Evolutionary conservation across 73 alveolate genomes (phyloP), one percentile per base, ranked within the genome.

Genomic region (Stentor coeruleus): DNA sequence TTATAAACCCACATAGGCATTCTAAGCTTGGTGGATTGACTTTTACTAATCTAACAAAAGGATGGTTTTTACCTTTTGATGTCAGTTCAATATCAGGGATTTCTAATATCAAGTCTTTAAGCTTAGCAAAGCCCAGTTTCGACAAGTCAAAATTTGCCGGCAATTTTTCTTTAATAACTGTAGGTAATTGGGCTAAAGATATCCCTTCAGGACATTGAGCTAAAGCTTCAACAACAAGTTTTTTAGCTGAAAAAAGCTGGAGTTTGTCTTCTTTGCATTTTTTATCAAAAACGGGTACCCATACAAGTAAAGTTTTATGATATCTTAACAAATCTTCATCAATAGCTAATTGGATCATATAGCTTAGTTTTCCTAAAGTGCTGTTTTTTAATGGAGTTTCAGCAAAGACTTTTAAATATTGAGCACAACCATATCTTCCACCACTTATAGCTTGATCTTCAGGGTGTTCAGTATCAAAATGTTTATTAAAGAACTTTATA

Each of bases 391-490:
- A 33, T 14, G 40, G 58, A 42, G 28, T 33, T 26, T 91, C 90
- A 3, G 92, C 95, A 58, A 91, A 89, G 3, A 86, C 82, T 73
- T 89, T 89, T 3, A 82, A 88, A 74, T 85, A 89, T 77, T 89
- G 84, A 1, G 95, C 95, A 33, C 95, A 89, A 39, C 95, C 95
- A 86, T 89, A 89, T 66, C 95, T 72, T n/a, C 95, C 95, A 1
- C 95, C 95, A 30, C 92, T 87, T 39, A 89, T 89, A 2, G 95
- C 95, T 55, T 91, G 57, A 3, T 37, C 58, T 35, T 42, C 86
- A n/a, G n/a, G n/a, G n/a, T n/a, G n/a, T n/a, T n/a, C n/a, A n/a
- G n/a, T n/a, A n/a, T n/a, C n/a, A n/a, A n/a, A n/a, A n/a, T n/a
- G n/a, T n/a, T n/a, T n/a, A n/a, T n/a, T n/a, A n/a, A n/a, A n/a